phyloP scores from a whole-genome alignment of 2,329 filamentous ascomycete species.

The Diplocarpon rosae region DNA sequence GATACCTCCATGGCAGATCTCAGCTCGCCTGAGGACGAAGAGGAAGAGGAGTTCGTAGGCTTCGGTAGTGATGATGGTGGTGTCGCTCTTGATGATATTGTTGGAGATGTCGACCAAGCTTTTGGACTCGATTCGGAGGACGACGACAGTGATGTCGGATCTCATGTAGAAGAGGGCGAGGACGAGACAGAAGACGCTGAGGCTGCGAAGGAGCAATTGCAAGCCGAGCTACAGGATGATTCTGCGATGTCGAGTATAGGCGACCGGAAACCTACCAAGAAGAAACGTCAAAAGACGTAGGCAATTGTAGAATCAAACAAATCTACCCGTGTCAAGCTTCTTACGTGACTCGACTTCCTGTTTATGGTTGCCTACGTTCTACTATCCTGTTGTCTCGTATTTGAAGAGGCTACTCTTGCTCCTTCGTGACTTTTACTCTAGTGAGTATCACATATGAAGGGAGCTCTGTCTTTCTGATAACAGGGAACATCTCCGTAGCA shows the following conservation, averaged over 20 bases:
- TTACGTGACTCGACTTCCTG: too few relatives aligned
- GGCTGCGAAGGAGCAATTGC: conserved; percentile 25
- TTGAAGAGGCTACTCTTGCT: too few relatives aligned
- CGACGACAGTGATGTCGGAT: conserved; percentile 27
- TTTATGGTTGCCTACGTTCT: too few relatives aligned
- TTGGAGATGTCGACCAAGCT: conserved; percentile 23
- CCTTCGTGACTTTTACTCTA: too few relatives aligned
- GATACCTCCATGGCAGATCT: conserved; percentile 25
- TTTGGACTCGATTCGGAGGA: conserved; percentile 29
- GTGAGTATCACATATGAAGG: too few relatives aligned
- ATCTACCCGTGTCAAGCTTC: not conserved
- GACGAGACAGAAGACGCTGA: conserved; percentile 20
- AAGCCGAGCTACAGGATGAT: conserved; percentile 22
- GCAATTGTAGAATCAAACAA: conserved; percentile 2
- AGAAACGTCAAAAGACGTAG: conserved; percentile 26
- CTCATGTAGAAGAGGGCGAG: conserved; percentile 9
- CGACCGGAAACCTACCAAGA: conserved; percentile 17
- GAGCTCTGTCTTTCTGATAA: too few relatives aligned
- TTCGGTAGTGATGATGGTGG: conserved; percentile 34
- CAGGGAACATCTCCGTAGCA: too few relatives aligned
- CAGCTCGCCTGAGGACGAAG: conserved; percentile 22
- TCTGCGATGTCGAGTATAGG: conserved; percentile 12
- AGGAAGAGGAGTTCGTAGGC: conserved; percentile 35
- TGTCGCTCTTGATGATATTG: conserved; percentile 21
- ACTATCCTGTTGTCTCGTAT: too few relatives aligned